Evolutionary conservation across 2,329 filamentous ascomycete genomes (phyloP).

Genomic region (Juglanconis juglandina): DNA sequence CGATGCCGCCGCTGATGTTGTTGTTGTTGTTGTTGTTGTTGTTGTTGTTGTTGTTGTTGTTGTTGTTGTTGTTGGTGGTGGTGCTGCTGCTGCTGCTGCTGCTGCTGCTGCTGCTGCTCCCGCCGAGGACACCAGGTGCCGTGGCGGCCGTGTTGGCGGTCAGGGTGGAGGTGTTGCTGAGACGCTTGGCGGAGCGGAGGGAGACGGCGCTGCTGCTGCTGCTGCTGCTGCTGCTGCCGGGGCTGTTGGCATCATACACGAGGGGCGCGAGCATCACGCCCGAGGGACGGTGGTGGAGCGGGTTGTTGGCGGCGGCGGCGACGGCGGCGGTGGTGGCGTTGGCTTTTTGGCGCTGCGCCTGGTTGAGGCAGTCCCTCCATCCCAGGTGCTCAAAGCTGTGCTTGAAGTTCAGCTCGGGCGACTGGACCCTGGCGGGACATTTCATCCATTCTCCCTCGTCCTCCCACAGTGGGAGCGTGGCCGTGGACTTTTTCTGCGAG

Average conservation of each 20-base stretch:
- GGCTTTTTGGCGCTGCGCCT: neutral
- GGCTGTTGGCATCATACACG: neutral
- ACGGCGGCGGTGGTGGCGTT: neutral
- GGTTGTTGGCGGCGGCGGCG: neutral
- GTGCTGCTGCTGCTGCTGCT: neutral
- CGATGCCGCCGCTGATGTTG: constrained; percentile 3
- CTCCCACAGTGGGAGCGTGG: neutral
- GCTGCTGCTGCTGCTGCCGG: neutral
- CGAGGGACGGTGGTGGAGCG: neutral
- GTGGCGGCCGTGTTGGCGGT: constrained; percentile 11
- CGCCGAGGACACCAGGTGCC: neutral
- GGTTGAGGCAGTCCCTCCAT: constrained; percentile 7
- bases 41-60: constrained; percentile 6
- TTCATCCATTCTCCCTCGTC: neutral
- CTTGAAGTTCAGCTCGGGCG: constrained; percentile 3
- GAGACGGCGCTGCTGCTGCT: constrained; percentile 2
- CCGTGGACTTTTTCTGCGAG: constrained; percentile 9
- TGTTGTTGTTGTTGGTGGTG: constrained; percentile 2
- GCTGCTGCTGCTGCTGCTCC: neutral
- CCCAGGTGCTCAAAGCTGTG: constrained; percentile 4
- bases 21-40: constrained; percentile 7
- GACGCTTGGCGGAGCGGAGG: neutral
- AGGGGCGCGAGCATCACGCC: neutral
- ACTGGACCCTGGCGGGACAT: neutral
- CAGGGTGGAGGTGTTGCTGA: constrained; percentile 11